These are phyloP conservation scores for Ustilago trichophora DNA, from an alignment of 1,284 basidiomycete species.

Conservation along the genomic window DNA sequence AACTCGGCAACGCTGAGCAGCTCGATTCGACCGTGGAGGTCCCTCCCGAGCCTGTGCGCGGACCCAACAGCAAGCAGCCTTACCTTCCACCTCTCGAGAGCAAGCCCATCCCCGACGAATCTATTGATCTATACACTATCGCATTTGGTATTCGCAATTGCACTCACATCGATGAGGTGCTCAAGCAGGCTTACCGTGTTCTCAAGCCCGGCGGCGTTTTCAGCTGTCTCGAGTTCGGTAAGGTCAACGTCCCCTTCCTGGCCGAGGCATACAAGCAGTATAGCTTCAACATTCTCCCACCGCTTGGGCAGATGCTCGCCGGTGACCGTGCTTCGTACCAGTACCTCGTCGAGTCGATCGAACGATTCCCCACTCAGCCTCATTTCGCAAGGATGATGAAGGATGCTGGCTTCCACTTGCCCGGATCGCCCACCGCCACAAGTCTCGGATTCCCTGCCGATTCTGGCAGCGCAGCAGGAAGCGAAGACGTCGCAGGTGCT, in stretches of 20 bases:
- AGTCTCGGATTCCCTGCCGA: constrained; percentile 54
- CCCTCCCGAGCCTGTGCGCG: constrained; percentile 32
- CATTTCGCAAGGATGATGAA: constrained; percentile 85
- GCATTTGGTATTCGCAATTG: constrained; percentile 98
- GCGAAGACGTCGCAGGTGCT: constrained; percentile 51
- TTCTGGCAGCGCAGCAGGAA: constrained; percentile 23
- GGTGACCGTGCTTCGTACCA: constrained; percentile 90
- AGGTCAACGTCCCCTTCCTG: constrained; percentile 86
- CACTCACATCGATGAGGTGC: constrained; percentile 87
- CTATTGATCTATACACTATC: constrained; percentile 95
- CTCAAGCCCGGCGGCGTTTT: constrained; percentile 96
- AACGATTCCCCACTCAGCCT: constrained; percentile 87
- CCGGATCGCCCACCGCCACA: constrained; percentile 55
- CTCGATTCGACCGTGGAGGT: constrained; percentile 68
- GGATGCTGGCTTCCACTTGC: constrained; percentile 67
- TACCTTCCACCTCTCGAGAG: constrained; percentile 57
- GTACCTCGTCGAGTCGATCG: constrained; percentile 97
- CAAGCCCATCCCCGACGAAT: constrained; percentile 70
- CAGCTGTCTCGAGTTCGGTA: constrained; percentile 95
- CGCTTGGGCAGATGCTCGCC: constrained; percentile 93
- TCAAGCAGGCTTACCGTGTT: constrained; percentile 90
- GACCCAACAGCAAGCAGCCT: constrained; percentile 52
- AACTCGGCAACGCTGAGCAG: constrained; percentile 90
- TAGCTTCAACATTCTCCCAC: constrained; percentile 94
- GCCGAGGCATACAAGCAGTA: constrained; percentile 91